Conservation (phyloP, 352 stramenopile genomes). For the Phytopythium aichiense region DNA sequence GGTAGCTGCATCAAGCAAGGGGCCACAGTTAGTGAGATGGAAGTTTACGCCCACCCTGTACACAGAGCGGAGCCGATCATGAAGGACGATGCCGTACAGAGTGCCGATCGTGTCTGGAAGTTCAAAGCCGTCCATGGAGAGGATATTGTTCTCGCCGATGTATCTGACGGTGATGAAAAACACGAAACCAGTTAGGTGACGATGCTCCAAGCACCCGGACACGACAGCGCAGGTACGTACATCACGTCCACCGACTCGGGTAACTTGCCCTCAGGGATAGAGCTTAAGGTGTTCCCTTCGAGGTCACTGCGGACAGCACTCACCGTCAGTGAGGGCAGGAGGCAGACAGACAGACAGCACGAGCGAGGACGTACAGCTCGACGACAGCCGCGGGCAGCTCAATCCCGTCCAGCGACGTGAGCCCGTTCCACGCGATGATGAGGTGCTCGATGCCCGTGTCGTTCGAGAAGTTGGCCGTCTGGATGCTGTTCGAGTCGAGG, state of each 20-base stretch:
- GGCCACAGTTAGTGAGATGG: neutral
- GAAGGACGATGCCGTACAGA: neutral
- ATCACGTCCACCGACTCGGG: neutral
- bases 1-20: neutral
- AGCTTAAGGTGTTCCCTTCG: neutral
- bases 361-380: neutral
- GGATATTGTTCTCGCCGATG: conserved; percentile 2
- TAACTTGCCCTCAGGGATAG: neutral
- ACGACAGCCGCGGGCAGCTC: neutral
- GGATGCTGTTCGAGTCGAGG: conserved; percentile 2
- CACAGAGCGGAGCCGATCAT: too few species aligned
- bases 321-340: neutral
- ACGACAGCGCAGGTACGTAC: neutral
- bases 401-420: conserved; percentile 4
- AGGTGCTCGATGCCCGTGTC: conserved; percentile 4
- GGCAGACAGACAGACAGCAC: neutral
- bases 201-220: too few species aligned
- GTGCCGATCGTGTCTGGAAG: neutral
- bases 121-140: conserved; percentile 3
- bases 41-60: neutral
- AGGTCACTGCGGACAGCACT: neutral
- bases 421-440: conserved; percentile 5
- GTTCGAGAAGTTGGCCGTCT: conserved; percentile 4
- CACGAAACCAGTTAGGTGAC: neutral
- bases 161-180: neutral